phyloP scores from a whole-genome alignment of 2,329 filamentous ascomycete genomes.

The Fusarium tricinctum region DNA sequence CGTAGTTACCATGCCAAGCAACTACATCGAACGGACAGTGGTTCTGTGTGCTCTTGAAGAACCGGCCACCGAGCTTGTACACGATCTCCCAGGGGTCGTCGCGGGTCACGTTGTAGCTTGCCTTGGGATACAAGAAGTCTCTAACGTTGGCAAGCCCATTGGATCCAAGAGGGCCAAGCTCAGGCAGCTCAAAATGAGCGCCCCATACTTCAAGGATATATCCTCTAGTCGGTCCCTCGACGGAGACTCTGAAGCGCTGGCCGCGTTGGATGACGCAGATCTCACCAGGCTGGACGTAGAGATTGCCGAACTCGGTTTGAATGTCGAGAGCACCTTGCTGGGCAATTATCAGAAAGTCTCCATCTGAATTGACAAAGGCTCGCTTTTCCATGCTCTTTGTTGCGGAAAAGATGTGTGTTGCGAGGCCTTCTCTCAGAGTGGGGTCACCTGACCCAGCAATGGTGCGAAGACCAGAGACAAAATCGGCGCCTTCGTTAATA shows the following conservation, averaged over 20 bases:
- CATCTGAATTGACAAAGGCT: constrained; percentile 71
- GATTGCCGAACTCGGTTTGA: constrained; percentile 75
- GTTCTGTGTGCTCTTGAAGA: constrained; percentile 71
- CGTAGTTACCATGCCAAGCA: constrained; percentile 79
- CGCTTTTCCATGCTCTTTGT: constrained; percentile 62
- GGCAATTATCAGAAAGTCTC: constrained; percentile 75
- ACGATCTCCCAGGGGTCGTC: constrained; percentile 69
- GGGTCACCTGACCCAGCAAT: constrained; percentile 64
- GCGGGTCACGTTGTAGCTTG: constrained; percentile 68
- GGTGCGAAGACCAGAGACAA: constrained; percentile 59
- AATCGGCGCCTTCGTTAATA: constrained; percentile 55
- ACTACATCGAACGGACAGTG: constrained; percentile 80
- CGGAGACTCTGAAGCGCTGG: constrained; percentile 60
- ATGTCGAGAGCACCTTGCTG: constrained; percentile 76
- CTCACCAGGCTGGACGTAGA: constrained; percentile 77
- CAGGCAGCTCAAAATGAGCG: constrained; percentile 74
- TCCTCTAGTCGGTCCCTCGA: constrained; percentile 71
- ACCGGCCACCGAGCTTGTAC: constrained; percentile 72
- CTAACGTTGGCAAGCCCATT: constrained; percentile 75
- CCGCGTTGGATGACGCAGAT: constrained; percentile 76
- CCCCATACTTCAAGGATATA: constrained; percentile 78
- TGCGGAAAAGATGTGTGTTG: constrained; percentile 63
- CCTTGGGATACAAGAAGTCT: constrained; percentile 75
- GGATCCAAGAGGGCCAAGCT: constrained; percentile 75
- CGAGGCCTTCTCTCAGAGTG: constrained; percentile 63